Evolutionary conservation across 768 basidiomycete species (phyloP), one percentile per base, ranked within the genome.

Genomic region (Lactarius hatsudake): DNA sequence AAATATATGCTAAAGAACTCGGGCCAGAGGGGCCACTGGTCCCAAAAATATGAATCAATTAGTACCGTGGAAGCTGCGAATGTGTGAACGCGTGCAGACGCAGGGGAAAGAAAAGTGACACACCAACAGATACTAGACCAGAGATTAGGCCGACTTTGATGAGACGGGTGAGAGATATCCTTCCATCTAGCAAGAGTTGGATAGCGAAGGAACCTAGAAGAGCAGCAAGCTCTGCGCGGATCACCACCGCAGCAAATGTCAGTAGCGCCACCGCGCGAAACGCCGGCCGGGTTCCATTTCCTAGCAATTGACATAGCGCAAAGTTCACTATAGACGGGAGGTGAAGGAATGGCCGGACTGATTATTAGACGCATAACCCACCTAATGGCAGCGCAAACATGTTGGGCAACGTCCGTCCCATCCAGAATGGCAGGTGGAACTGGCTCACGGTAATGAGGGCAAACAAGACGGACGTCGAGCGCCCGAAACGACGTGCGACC

Each of bases 371-470:
- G n/a, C 32, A 42, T 56, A n/a, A 69, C 78, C 28, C 69, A 96
- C 94, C 91, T 55, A 88, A 86, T 2, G 90, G 79, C 20, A 95
- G 78, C 4, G 94, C 94, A 68, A 95, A 87, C 88, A 94, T 96
- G 75, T 98, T 99, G 1, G 97, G 96, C 8, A 98, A 77, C 0
- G 96, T 97, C 62, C 97, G 79, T 2, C 94, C 88, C 82, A 94
- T 92, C 89, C 94, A 98, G 75, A 93, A 99, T 8, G 88, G 88
- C 6, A 96, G 74, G 74, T 98, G 97, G 74, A 97, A 98, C 73
- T 96, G 94, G 0, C 89, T 86, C 70, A 86, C 82, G 5, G 87
- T 86, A n/a, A 97, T 74, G 0, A 95, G 68, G 1, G 84, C 76
- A 74, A 89, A 96, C 72, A 85, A 81, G 18, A 82, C 72, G 17